Evolutionary conservation across 352 stramenopile genomes (phyloP).

Genomic region (Pythium graminicola): DNA sequence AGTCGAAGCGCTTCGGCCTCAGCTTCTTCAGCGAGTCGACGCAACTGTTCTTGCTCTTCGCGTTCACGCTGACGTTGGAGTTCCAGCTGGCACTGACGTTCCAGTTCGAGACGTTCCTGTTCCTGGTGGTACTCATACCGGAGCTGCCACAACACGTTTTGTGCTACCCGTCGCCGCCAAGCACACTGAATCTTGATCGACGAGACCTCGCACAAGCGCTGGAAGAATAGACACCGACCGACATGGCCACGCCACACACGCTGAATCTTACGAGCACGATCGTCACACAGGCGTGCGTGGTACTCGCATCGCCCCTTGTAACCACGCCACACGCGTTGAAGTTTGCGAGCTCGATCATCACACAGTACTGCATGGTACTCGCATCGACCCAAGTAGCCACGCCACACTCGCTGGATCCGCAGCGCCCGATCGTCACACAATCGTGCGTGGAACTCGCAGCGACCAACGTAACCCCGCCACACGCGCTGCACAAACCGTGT

Average conservation of each 20-base stretch:
- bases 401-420: constrained; percentile 50
- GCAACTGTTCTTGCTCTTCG: constrained; percentile 27
- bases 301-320: constrained; percentile 23
- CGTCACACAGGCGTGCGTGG: constrained; percentile 26
- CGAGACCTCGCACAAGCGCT: constrained; percentile 17
- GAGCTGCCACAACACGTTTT: constrained; percentile 27
- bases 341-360: constrained; percentile 27
- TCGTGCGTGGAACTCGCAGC: constrained; percentile 13
- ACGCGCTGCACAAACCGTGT: constrained; percentile 29
- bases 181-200: constrained; percentile 48
- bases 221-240: neutral
- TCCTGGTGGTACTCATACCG: constrained; percentile 27
- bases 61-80: constrained; percentile 30
- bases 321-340: constrained; percentile 34
- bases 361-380: constrained; percentile 27
- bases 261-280: constrained; percentile 42
- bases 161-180: constrained; percentile 31
- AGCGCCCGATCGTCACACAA: constrained; percentile 32
- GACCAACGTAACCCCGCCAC: constrained; percentile 30
- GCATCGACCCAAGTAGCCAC: constrained; percentile 35
- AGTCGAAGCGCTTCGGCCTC: constrained; percentile 7
- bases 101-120: constrained; percentile 28
- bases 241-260: constrained; percentile 36
- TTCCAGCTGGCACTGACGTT: constrained; percentile 28
- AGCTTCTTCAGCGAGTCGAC: constrained; percentile 10